Base-by-base conservation (phyloP, 805 yeast species). In the Helenozyma rhizophorensis region DNA sequence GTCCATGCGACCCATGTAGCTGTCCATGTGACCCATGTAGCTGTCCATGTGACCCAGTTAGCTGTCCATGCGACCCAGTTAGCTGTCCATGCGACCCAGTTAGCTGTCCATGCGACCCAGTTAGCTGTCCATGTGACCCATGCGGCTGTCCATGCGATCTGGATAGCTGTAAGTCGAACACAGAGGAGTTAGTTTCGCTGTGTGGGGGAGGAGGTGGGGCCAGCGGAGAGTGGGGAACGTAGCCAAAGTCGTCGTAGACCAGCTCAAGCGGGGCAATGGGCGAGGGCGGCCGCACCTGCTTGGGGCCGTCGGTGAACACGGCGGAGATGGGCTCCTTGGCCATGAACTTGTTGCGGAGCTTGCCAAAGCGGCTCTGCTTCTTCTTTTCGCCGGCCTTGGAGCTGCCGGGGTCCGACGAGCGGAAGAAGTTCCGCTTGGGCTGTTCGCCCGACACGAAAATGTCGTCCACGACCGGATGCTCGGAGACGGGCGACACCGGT, bases 261-360 rank as follows among this genome's bases (percentile, higher is more conserved):
- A n/a, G n/a, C n/a, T n/a, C n/a, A n/a, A n/a, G n/a, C 33, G 21
- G 34, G 30, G 5, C 31, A 10, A 51, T 39, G 4, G 56, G 54
- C 9, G 59, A 53, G 8, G 36, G 27, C 11, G 42, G 31, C n/a
- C n/a, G n/a, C n/a, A n/a, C n/a, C 27, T 47, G 37, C 9, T 34
- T 21, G 14, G 14, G 3, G 21, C 14, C 21, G 21, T 16, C 8
- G 3, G 39, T 32, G 62, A 61, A 58, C 7, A 58, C 31, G 6
- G 45, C 36, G 5, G 56, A 41, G 25, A 61, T 53, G 12, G 66
- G 59, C 28, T 65, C 69, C 40, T 55, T 61, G 14, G 58, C 45
- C 31, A 51, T 53, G 35, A 65, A 58, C 39, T 54, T 59, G 23
- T 37, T 43, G 35, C 53, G 62, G 28, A 65, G 42, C 43, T 58